A percentile compares a stretch with the other conserved stretches of the same genome.
Evolutionary conservation across 805 yeast species (phyloP).

Genomic region (Spathaspora gorwiae): DNA sequence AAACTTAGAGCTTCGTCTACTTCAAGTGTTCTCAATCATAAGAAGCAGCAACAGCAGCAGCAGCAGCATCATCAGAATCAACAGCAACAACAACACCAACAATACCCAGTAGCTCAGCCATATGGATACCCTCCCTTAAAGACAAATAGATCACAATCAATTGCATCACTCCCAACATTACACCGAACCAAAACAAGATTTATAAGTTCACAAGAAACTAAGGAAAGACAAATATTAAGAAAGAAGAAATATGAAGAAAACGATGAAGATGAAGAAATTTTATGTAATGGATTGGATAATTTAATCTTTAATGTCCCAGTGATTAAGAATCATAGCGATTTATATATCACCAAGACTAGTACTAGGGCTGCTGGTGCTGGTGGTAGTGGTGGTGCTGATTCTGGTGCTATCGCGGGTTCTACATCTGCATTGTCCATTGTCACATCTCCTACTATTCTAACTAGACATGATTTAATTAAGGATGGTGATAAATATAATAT

Average conservation of each 20-base stretch:
- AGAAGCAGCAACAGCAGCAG: neutral
- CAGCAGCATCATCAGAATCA: too few species aligned
- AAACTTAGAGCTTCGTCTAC: constrained; percentile 12
- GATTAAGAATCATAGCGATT: constrained; percentile 30
- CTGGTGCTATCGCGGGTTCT: neutral
- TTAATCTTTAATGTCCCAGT: constrained; percentile 43
- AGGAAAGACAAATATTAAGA: constrained; percentile 31
- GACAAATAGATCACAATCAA: constrained; percentile 5
- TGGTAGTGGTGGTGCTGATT: neutral
- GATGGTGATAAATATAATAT: constrained; percentile 11
- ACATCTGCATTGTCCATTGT: neutral
- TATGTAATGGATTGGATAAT: constrained; percentile 30
- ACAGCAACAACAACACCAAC: neutral
- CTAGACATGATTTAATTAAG: constrained; percentile 23
- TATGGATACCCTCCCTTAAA: neutral
- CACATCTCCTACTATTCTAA: constrained; percentile 9
- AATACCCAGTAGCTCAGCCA: neutral
- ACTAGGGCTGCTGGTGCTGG: neutral
- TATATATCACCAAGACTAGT: constrained; percentile 15
- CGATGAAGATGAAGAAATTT: constrained; percentile 37
- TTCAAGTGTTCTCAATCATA: constrained; percentile 5
- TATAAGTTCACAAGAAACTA: constrained; percentile 32
- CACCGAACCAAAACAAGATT: constrained; percentile 32
- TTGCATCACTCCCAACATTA: constrained; percentile 17
- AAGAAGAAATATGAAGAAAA: constrained; percentile 39